Evolutionary conservation across 73 alveolate species (phyloP), one percentile per base, ranked within the genome.

Genomic region (Stentor coeruleus): DNA sequence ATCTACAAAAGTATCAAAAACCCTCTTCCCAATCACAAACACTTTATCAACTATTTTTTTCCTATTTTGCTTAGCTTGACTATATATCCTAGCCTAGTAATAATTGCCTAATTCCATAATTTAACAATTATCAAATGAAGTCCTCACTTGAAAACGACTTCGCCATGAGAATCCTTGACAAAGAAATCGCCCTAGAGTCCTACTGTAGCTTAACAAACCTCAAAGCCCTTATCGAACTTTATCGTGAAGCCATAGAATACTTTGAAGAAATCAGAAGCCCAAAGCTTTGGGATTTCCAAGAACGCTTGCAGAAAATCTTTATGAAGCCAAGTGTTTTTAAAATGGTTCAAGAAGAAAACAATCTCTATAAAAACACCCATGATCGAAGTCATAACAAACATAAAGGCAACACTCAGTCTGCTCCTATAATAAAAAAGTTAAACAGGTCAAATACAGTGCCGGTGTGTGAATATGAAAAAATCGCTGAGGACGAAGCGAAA

Each of bases 321-420:
- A 66, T 36, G 38, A 66, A 57, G 35, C 81, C 81, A 66, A 57
- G 35, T 15, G 30, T 66, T 66, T 36, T 66, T 20, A 66, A 81
- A 57, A 84, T 82, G 49, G 35, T 86, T 3, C 58, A 55, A 74
- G 87, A 57, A 57, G 73, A 57, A n/a, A n/a, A n/a, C n/a, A n/a
- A n/a, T n/a, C n/a, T n/a, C n/a, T n/a, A n/a, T n/a, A n/a, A n/a
- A n/a, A n/a, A n/a, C n/a, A n/a, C n/a, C n/a, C 73, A 57, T 31
- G 28, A 57, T 1, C 15, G 73, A 31, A 0, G 73, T 20, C 15
- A 31, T n/a, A 57, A n/a, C 0, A 57, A 57, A 57, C 35, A n/a
- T 20, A 31, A n/a, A 20, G 35, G 35, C 15, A 57, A 57, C 35
- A 31, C 15, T n/a, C 35, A 2, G 28, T n/a, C n/a, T n/a, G n/a